A percentile compares a stretch with the other conserved stretches of the same genome.
These are phyloP conservation scores for Clarkia xantiana DNA, from an alignment of 345 rosid species.

Conservation along the genomic window DNA sequence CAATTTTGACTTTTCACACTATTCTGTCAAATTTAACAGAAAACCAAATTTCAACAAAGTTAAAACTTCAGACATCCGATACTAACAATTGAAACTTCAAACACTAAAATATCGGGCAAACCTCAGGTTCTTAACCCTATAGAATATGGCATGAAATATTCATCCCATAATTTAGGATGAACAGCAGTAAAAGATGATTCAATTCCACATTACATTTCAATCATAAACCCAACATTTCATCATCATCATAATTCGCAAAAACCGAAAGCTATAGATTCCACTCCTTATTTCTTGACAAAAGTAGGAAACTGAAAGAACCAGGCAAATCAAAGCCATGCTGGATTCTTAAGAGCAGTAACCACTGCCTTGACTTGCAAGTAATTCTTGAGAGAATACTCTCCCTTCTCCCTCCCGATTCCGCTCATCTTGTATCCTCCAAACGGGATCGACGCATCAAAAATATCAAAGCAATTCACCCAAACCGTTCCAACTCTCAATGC, in stretches of 20 bases:
- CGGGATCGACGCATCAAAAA: slow-evolving; percentile 70
- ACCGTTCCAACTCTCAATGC: slow-evolving; percentile 61
- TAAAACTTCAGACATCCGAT: too few species aligned
- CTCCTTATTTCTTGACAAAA: slow-evolving; percentile 5
- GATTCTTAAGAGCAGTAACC: slow-evolving; percentile 63
- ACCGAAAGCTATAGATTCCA: too few species aligned
- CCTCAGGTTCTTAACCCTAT: too few species aligned
- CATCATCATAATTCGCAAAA: background rate
- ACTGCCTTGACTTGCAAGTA: slow-evolving; percentile 95
- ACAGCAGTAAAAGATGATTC: too few species aligned
- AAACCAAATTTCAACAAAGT: too few species aligned
- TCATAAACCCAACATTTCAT: background rate
- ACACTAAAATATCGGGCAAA: too few species aligned
- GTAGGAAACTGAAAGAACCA: background rate
- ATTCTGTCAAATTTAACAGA: too few species aligned
- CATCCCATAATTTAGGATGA: too few species aligned
- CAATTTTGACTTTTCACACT: too few species aligned
- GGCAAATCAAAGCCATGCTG: slow-evolving; percentile 60
- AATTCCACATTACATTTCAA: too few species aligned
- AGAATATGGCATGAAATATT: too few species aligned
- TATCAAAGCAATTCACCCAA: slow-evolving; percentile 75
- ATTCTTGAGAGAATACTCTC: slow-evolving; percentile 53
- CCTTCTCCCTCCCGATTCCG: slow-evolving; percentile 84
- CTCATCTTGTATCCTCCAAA: slow-evolving; percentile 97
- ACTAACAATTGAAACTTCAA: too few species aligned